Conservation (phyloP, 2,329 filamentous ascomycete genomes). For the Ilyonectria sp. region DNA sequence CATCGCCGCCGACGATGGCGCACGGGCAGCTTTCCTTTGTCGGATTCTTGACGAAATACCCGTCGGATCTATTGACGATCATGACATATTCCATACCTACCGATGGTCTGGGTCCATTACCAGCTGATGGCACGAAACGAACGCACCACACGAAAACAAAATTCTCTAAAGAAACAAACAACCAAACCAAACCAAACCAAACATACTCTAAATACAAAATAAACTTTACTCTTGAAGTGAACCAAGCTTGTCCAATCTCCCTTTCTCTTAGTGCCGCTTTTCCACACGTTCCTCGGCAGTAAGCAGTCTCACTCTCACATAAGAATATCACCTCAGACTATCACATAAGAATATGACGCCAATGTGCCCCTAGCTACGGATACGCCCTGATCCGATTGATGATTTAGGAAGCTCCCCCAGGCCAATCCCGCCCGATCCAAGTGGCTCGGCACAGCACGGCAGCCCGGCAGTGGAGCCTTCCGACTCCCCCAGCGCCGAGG, state of each 20-base stretch:
- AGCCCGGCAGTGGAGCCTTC: background rate
- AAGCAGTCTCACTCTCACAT: background rate
- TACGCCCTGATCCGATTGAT: background rate
- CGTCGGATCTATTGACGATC: constrained; percentile 29
- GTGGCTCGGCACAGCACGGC: constrained; percentile 9
- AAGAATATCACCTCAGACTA: background rate
- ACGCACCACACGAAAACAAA: constrained; percentile 9
- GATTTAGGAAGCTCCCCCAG: background rate
- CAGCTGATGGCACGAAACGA: constrained; percentile 24
- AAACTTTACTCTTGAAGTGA: constrained; percentile 2
- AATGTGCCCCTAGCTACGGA: background rate
- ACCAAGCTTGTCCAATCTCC: constrained; percentile 18
- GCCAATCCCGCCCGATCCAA: background rate
- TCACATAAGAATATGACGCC: background rate
- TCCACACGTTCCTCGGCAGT: background rate
- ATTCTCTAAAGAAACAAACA: background rate
- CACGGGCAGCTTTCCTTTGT: constrained; percentile 38
- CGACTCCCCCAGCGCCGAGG: too few relatives aligned
- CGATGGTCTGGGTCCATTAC: constrained; percentile 19
- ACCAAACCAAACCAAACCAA: constrained; percentile 20
- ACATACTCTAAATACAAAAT: constrained; percentile 11
- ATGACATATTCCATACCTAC: constrained; percentile 29
- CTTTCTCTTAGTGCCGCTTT: background rate
- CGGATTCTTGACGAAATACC: constrained; percentile 31
- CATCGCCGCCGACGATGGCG: constrained; percentile 34